phyloP scores from a whole-genome alignment of 768 basidiomycete genomes.

The Amylocystis lapponica region DNA sequence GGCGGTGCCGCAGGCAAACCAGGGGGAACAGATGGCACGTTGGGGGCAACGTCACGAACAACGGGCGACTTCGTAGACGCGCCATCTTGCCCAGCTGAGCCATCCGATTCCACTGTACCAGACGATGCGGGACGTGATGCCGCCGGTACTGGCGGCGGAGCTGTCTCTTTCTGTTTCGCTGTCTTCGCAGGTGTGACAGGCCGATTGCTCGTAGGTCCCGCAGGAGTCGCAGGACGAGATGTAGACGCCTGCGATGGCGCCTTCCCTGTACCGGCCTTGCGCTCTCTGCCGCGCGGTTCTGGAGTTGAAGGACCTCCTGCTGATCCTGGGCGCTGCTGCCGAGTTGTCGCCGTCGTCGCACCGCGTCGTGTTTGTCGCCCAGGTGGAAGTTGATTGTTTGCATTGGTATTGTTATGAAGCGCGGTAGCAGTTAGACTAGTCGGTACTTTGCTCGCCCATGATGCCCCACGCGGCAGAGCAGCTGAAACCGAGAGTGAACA shows the following conservation, averaged over 20 bases:
- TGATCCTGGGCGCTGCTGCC: slow-evolving; percentile 41
- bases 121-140: slow-evolving; percentile 41
- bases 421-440: slow-evolving; percentile 18
- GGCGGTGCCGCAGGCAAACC: slow-evolving; percentile 50
- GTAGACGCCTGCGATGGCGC: slow-evolving; percentile 42
- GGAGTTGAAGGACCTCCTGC: slow-evolving; percentile 14
- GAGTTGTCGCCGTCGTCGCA: slow-evolving; percentile 25
- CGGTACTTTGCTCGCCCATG: slow-evolving; percentile 35
- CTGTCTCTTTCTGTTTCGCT: slow-evolving; percentile 34
- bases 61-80: slow-evolving; percentile 31
- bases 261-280: slow-evolving; percentile 38
- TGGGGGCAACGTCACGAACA: slow-evolving; percentile 33
- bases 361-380: slow-evolving; percentile 17
- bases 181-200: slow-evolving; percentile 38
- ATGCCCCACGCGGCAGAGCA: slow-evolving; percentile 56
- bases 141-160: slow-evolving; percentile 29
- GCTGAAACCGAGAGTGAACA: slow-evolving; percentile 14
- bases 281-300: slow-evolving; percentile 29
- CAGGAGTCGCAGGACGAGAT: slow-evolving; percentile 57
- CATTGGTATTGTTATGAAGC: slow-evolving; percentile 23
- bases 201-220: slow-evolving; percentile 31
- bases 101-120: slow-evolving; percentile 45
- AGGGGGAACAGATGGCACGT: slow-evolving; percentile 38
- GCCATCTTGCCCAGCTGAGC: slow-evolving; percentile 38
- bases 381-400: slow-evolving; percentile 4